These are phyloP conservation scores for Plasmodium berghei DNA, from an alignment of 169 alveolate species.

Conservation along the genomic window DNA sequence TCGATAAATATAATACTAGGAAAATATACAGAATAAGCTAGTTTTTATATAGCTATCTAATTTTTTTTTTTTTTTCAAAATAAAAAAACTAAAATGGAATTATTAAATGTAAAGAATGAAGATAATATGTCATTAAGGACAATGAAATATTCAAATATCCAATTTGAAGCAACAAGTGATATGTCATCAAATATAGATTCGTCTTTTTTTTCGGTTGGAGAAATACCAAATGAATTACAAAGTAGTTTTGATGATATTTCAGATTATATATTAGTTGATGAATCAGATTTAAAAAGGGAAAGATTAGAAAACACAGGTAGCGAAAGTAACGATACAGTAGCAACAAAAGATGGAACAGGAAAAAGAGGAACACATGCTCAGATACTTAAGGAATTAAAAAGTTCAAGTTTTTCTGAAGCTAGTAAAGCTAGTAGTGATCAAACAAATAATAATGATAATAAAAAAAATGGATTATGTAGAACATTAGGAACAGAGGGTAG, in stretches of 20 bases:
- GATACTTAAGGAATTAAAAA: conserved; percentile 43
- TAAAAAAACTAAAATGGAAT: conserved; percentile 30
- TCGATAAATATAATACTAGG: too few relatives aligned
- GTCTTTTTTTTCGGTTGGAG: conserved; percentile 64
- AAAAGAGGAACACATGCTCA: conserved; percentile 12
- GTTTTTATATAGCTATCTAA: too few relatives aligned
- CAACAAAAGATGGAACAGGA: conserved; percentile 16
- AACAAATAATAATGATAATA: conserved; percentile 18
- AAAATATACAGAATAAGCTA: too few relatives aligned
- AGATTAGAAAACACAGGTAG: conserved; percentile 48
- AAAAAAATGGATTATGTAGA: conserved; percentile 80
- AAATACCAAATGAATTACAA: conserved; percentile 50
- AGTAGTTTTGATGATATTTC: conserved; percentile 74
- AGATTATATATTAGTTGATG: conserved; percentile 65
- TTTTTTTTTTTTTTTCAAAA: background rate
- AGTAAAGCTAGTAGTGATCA: conserved; percentile 43
- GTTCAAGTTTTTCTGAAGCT: conserved; percentile 26
- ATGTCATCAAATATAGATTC: conserved; percentile 64
- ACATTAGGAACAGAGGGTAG: conserved; percentile 87
- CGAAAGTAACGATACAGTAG: conserved; percentile 23
- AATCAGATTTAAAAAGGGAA: conserved; percentile 44
- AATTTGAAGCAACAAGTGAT: conserved; percentile 36
- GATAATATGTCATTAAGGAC: conserved; percentile 25
- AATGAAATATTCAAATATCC: conserved; percentile 53
- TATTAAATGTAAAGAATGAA: conserved; percentile 35